Base-by-base conservation (phyloP, 83 land plant species). In the Picea engelmannii region DNA sequence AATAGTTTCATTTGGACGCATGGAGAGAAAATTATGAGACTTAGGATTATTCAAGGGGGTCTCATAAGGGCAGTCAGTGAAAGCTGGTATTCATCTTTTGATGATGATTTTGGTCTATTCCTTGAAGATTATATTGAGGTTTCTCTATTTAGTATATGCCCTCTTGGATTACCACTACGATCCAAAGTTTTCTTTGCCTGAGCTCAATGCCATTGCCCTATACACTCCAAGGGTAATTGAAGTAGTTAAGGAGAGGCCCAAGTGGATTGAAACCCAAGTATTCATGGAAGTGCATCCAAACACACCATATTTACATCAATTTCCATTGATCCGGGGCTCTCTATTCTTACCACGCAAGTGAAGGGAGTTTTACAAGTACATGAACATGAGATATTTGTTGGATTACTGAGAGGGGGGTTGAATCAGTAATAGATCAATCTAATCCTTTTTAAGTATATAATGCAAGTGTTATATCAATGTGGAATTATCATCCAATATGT, bases 341-440 rank as follows among this genome's bases (percentile, higher is more conserved):
- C 80, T 89, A n/a, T 89, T 87, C 62, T 89, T 89, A 80, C 89
- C 91, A 18, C 27, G 81, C 60, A 86, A 82, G 47, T 89, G 91
- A 86, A 78, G 91, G n/a, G 89, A 89, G 86, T 89, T 89, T 58
- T 87, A 87, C 86, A 79, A 81, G 55, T 87, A 89, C 87, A 89
- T 89, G 91, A 84, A 86, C 7, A 81, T 64, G 77, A 69, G 91
- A 27, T 89, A n/a, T n/a, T n/a, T n/a, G n/a, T n/a, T n/a, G n/a
- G n/a, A n/a, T n/a, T n/a, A n/a, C n/a, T n/a, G n/a, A n/a, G n/a
- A n/a, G n/a, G n/a, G n/a, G n/a, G n/a, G n/a, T n/a, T n/a, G n/a
- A n/a, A n/a, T n/a, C n/a, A n/a, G n/a, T n/a, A n/a, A n/a, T n/a
- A n/a, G n/a, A n/a, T n/a, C n/a, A n/a, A n/a, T n/a, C n/a, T n/a